Conservation (phyloP, 2,329 filamentous ascomycete genomes). For the Penicillium sp. region DNA sequence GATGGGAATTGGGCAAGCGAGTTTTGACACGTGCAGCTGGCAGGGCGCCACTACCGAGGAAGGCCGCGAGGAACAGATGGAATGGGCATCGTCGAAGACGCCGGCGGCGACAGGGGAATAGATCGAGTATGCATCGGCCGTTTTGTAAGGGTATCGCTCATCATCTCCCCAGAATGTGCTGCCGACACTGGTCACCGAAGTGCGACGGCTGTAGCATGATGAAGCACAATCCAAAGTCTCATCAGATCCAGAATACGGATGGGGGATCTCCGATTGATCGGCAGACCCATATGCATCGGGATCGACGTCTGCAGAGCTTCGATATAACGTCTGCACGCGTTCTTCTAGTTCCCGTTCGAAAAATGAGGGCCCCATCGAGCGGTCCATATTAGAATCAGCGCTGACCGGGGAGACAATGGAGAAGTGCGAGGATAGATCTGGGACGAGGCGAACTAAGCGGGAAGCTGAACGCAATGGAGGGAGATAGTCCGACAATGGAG, state of each 20-base stretch:
- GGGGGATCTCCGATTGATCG: background rate
- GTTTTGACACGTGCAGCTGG: background rate
- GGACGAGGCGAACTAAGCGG: constrained; percentile 27
- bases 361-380: background rate
- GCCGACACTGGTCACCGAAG: constrained; percentile 33
- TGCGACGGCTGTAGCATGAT: constrained; percentile 36
- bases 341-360: constrained; percentile 15
- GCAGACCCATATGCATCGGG: background rate
- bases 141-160: constrained; percentile 9
- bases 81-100: constrained; percentile 34
- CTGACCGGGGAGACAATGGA: constrained; percentile 24
- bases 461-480: constrained; percentile 12
- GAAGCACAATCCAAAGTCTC: constrained; percentile 28
- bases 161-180: constrained; percentile 21
- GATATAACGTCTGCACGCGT: constrained; percentile 17
- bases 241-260: constrained; percentile 24
- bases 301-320: background rate
- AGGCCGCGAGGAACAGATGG: constrained; percentile 1
- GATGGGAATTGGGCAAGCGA: constrained; percentile 2
- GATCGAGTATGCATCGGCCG: constrained; percentile 25
- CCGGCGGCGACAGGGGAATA: constrained; percentile 22
- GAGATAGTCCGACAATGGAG: constrained; percentile 21
- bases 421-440: constrained; percentile 28
- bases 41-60: background rate
- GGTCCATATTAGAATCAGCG: constrained; percentile 7